phyloP scores from a whole-genome alignment of 768 basidiomycete genomes.

The Psilocybe subaeruginosa region DNA sequence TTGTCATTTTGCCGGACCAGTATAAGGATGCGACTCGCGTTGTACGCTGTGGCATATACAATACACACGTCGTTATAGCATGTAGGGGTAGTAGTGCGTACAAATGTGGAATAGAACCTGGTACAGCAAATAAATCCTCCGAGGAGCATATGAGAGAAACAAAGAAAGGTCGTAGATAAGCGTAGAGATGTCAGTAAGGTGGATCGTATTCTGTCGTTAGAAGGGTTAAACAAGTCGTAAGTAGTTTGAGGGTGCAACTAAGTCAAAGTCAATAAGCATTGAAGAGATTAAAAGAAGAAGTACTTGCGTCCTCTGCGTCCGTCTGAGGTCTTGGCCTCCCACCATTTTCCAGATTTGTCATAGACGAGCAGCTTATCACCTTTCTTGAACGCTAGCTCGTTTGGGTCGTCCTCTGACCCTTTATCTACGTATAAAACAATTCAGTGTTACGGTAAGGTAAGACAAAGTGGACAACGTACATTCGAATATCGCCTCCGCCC shows the following conservation, averaged over 20 bases:
- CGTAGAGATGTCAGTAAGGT: no score
- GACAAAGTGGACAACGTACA: conserved; percentile 43
- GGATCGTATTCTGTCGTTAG: neutral
- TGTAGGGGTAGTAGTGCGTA: neutral
- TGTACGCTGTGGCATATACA: neutral
- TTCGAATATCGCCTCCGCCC: conserved; percentile 33
- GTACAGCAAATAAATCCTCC: neutral
- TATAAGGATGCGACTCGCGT: no score
- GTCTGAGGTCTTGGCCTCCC: conserved; percentile 73
- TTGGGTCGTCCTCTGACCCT: conserved; percentile 70
- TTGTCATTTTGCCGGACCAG: no score
- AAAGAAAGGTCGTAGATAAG: neutral
- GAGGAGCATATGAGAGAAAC: neutral
- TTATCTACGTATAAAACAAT: conserved; percentile 10
- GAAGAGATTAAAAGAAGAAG: conserved; percentile 1
- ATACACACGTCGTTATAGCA: neutral
- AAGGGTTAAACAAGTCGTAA: conserved; percentile 26
- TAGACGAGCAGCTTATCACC: conserved; percentile 83
- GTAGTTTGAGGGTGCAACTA: conserved; percentile 47
- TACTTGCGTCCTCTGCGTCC: conserved; percentile 69
- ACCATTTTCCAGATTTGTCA: conserved; percentile 85
- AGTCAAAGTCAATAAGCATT: neutral
- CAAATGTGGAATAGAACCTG: neutral
- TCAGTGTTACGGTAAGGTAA: conserved; percentile 7
- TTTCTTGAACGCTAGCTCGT: conserved; percentile 84